These are phyloP conservation scores for Hyaloscypha finlandica DNA, from an alignment of 495 filamentous ascomycete species.

Conservation along the genomic window DNA sequence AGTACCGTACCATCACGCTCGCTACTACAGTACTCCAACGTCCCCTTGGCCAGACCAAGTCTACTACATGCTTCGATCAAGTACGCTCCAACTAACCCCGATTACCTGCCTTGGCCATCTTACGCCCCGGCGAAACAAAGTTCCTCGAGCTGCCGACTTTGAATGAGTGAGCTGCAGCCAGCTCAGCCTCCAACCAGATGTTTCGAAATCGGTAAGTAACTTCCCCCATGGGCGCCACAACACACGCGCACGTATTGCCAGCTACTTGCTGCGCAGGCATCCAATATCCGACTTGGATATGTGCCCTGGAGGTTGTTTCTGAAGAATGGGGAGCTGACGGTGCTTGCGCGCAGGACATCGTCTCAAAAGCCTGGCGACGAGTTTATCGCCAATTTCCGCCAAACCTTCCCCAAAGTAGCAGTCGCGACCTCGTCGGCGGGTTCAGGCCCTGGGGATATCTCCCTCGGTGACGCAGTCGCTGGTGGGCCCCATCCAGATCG, in stretches of 20 bases:
- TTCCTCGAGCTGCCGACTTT: slow-evolving; percentile 13
- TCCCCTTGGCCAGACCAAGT: background rate
- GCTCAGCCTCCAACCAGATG: slow-evolving; percentile 31
- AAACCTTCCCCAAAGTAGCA: slow-evolving; percentile 71
- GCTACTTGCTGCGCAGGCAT: background rate
- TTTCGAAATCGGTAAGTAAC: slow-evolving; percentile 37
- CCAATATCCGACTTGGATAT: background rate
- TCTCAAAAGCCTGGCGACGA: slow-evolving; percentile 87
- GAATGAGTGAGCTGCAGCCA: slow-evolving; percentile 23
- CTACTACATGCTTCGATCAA: slow-evolving; percentile 9
- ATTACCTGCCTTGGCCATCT: no score
- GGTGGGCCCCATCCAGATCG: slow-evolving; percentile 48
- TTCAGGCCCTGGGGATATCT: slow-evolving; percentile 38
- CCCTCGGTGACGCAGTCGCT: slow-evolving; percentile 42
- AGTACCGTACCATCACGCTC: slow-evolving; percentile 17
- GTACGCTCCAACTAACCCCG: background rate
- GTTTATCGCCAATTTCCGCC: slow-evolving; percentile 80
- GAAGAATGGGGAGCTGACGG: slow-evolving; percentile 3
- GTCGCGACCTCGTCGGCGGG: slow-evolving; percentile 32
- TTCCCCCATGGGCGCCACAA: background rate
- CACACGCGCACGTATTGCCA: slow-evolving; percentile 1
- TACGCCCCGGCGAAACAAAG: background rate
- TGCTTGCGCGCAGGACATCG: slow-evolving; percentile 58
- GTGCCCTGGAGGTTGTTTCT: background rate
- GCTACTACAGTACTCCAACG: slow-evolving; percentile 13